A percentile compares a stretch with the other conserved stretches of the same genome.
These are phyloP conservation scores for Phlebopus sp. DNA, from an alignment of 1,284 basidiomycete genomes.

Conservation along the genomic window DNA sequence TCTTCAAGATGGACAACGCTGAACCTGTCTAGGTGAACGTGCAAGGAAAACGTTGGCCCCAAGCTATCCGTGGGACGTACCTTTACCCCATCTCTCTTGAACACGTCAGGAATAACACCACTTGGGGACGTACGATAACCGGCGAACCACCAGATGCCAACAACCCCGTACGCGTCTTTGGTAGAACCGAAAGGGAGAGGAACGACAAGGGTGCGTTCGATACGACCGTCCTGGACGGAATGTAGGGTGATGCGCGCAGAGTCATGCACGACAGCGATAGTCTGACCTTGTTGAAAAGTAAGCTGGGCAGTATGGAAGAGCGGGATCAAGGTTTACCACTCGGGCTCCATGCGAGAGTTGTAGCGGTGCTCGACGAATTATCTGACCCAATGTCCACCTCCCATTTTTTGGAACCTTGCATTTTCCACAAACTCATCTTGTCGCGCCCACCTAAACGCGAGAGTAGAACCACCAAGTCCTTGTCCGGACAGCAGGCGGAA, in stretches of 20 bases:
- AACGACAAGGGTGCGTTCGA: conserved; percentile 46
- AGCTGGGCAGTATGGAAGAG: conserved; percentile 3
- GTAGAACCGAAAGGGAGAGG: conserved; percentile 16
- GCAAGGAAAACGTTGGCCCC: conserved; percentile 6
- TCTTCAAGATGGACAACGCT: conserved; percentile 64
- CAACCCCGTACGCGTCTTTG: conserved; percentile 32
- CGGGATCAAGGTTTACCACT: conserved; percentile 51
- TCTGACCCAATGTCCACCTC: conserved; percentile 61
- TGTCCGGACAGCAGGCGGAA: conserved; percentile 79
- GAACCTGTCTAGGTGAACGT: conserved; percentile 60
- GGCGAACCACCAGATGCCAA: conserved; percentile 69
- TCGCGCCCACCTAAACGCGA: conserved; percentile 64
- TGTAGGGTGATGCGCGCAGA: conserved; percentile 66
- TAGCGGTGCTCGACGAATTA: conserved; percentile 46
- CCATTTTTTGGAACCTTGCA: conserved; percentile 76
- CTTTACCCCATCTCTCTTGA: conserved; percentile 61
- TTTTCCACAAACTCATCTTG: conserved; percentile 73
- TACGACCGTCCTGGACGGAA: conserved; percentile 70
- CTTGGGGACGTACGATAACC: conserved; percentile 41
- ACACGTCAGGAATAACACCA: conserved; percentile 67
- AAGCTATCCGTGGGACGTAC: conserved; percentile 39
- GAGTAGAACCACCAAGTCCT: conserved; percentile 70
- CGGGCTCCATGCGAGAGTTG: conserved; percentile 73
- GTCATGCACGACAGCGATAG: conserved; percentile 68
- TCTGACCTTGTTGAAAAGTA: conserved; percentile 51